Evolutionary conservation across 2,329 filamentous ascomycete species (phyloP), one percentile per base, ranked within the genome.

Genomic region (Scedosporium apiospermum): DNA sequence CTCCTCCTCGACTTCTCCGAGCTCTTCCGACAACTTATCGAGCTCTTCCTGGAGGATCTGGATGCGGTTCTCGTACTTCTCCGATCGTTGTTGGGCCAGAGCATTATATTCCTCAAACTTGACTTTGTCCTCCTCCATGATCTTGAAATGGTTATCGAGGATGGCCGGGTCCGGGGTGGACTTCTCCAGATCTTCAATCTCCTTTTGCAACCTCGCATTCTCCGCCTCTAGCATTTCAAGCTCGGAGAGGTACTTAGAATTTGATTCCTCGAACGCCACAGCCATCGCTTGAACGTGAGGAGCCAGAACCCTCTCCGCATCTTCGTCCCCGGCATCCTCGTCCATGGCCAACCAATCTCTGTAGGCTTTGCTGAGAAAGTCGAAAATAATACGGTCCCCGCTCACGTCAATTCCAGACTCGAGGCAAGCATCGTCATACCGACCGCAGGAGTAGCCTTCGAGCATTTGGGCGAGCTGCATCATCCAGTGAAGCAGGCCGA

Each of bases 101-200:
- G 87, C 85, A 72, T 97, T 97, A 80, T 97, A 99, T 70, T 91
- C 88, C 71, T 97, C 93, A 68, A 98, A 99, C 71, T 99, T 98
- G 70, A 88, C 83, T 70, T 89, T 93, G 75, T 99, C 96, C 68
- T 96, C 92, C 72, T 96, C 92, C 76, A 99, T 86, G 62, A 97
- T 93, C 70, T 91, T 90, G 79, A 93, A 96, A 70, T 93, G 86
- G 69, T 93, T 88, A 72, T 97, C 93, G 26, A 98, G 78, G 63
- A 92, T 88, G 3, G 88, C 88, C 27, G 95, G 86, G 70, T 96
- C 88, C 0, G 91, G 91, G 0, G 89, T 91, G 12, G 88, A 88
- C 72, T 96, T 95, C 71, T 96, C 89, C 41, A 98, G 80, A 64
- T 95, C 90, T 65, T 95, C 89, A 46, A 99, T 93, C 70, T 97